phyloP scores from a whole-genome alignment of 2,329 filamentous ascomycete species.

The Colletotrichum sp. region DNA sequence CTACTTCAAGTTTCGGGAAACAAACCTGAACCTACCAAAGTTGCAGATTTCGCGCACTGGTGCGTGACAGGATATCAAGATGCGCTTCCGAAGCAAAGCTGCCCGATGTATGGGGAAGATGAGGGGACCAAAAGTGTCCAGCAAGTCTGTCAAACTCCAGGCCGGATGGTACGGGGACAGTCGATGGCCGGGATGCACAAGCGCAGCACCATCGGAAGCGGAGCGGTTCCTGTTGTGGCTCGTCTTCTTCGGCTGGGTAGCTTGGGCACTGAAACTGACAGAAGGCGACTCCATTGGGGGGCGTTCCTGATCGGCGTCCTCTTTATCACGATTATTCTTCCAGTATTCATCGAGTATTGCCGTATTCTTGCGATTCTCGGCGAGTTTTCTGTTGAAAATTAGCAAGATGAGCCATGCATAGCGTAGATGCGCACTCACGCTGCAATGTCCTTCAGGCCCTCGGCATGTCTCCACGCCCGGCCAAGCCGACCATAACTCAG shows the following conservation, averaged over 20 bases:
- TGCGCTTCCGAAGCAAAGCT: slow-evolving; percentile 83
- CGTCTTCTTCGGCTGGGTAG: slow-evolving; percentile 39
- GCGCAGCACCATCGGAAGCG: slow-evolving; percentile 64
- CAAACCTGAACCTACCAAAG: slow-evolving; percentile 67
- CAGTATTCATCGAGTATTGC: slow-evolving; percentile 80
- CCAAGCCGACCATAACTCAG: slow-evolving; percentile 85
- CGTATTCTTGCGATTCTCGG: slow-evolving; percentile 67
- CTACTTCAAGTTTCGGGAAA: neutral
- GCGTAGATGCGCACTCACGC: slow-evolving; percentile 50
- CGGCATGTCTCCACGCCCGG: slow-evolving; percentile 87
- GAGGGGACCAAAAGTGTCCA: slow-evolving; percentile 87
- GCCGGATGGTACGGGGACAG: slow-evolving; percentile 85
- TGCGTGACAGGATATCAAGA: slow-evolving; percentile 84
- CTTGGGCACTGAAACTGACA: slow-evolving; percentile 45
- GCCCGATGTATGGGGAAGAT: slow-evolving; percentile 91
- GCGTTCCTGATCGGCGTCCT: slow-evolving; percentile 37
- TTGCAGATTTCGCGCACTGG: slow-evolving; percentile 88
- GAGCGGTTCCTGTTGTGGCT: slow-evolving; percentile 60
- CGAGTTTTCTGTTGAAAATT: slow-evolving; percentile 56
- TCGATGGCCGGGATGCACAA: slow-evolving; percentile 65
- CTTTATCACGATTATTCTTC: slow-evolving; percentile 61
- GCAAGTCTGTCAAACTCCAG: slow-evolving; percentile 76
- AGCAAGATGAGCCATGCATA: slow-evolving; percentile 27
- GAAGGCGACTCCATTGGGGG: slow-evolving; percentile 57
- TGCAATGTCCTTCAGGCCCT: slow-evolving; percentile 76